Conservation (phyloP, 2,329 filamentous ascomycete species). For the Sphaerulina vaccinii region DNA sequence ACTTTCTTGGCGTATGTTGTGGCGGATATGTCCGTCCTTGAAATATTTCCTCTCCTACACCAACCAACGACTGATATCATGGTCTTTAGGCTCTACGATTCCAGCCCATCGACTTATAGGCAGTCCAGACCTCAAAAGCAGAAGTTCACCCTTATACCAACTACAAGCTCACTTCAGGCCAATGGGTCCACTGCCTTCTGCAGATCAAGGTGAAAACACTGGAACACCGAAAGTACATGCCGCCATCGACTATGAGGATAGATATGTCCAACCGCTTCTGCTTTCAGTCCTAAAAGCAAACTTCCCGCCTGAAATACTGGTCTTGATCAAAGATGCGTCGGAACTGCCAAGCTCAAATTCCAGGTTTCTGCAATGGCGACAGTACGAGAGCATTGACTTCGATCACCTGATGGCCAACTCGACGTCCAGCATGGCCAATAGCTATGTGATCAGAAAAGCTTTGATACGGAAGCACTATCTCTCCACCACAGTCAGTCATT, state of each 20-base stretch:
- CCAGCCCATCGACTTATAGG: no score
- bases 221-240: slow-evolving; percentile 56
- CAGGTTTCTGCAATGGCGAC: slow-evolving; percentile 71
- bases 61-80: no score
- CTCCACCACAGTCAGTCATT: slow-evolving; percentile 76
- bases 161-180: slow-evolving; percentile 4
- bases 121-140: no score
- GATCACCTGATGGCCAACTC: slow-evolving; percentile 66
- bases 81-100: no score
- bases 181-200: slow-evolving; percentile 4
- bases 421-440: slow-evolving; percentile 69
- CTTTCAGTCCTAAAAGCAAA: slow-evolving; percentile 65
- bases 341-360: slow-evolving; percentile 48
- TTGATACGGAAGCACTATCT: slow-evolving; percentile 96
- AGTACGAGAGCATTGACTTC: slow-evolving; percentile 88
- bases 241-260: slow-evolving; percentile 78
- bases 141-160: no score
- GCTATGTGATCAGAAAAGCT: slow-evolving; percentile 93
- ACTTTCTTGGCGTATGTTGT: no score
- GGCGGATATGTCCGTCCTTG: no score
- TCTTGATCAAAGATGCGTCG: slow-evolving; percentile 53
- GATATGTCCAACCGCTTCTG: slow-evolving; percentile 86
- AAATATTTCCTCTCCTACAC: no score
- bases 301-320: slow-evolving; percentile 50
- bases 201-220: background rate